These are phyloP conservation scores for Populus hybrid DNA, from an alignment of 441 rosid species.

Conservation along the genomic window DNA sequence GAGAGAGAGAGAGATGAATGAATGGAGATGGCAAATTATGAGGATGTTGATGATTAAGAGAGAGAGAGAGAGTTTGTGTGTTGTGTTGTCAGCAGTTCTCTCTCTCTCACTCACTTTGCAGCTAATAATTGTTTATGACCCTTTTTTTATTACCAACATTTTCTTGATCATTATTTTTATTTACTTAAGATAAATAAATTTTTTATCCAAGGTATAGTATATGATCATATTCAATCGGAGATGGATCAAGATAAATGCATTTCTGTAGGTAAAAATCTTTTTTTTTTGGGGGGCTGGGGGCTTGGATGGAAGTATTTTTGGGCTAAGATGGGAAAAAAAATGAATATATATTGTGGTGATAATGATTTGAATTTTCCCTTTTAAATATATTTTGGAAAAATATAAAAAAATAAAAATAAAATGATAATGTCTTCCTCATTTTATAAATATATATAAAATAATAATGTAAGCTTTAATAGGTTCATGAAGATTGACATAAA, in stretches of 20 bases:
- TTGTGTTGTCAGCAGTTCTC: conserved; percentile 52
- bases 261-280: background rate
- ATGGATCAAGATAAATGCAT: background rate
- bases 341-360: too few species aligned
- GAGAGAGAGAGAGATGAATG: conserved; percentile 20
- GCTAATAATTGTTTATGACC: conserved; percentile 64
- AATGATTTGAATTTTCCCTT: too few species aligned
- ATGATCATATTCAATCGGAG: background rate
- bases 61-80: conserved; percentile 21
- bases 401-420: too few species aligned
- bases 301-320: background rate
- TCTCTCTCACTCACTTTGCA: conserved; percentile 65
- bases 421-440: too few species aligned
- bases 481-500: too few species aligned
- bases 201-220: too few species aligned
- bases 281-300: too few species aligned
- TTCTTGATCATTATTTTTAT: conserved; percentile 14
- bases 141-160: background rate
- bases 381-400: too few species aligned
- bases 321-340: too few species aligned
- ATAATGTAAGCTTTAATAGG: too few species aligned
- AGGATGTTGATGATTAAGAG: conserved; percentile 55
- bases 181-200: background rate
- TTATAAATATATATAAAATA: too few species aligned
- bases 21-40: conserved; percentile 64